Conservation (phyloP, 768 basidiomycete genomes). For the Tricholoma bakamatsutake region DNA sequence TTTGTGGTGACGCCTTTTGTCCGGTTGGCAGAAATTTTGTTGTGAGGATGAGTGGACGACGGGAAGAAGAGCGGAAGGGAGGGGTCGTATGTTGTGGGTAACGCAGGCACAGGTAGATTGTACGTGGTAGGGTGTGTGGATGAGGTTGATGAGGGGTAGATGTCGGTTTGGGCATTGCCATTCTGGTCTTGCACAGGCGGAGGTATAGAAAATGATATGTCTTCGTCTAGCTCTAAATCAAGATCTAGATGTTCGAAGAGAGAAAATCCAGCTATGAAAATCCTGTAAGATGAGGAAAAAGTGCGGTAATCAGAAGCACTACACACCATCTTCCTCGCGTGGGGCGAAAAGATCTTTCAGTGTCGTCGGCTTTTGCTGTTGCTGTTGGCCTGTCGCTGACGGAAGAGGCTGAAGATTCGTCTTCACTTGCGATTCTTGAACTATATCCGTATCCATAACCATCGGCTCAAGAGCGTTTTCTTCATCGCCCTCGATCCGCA, state of each 20-base stretch:
- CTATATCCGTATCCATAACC: slow-evolving; percentile 10
- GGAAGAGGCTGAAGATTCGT: background rate
- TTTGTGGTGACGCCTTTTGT: background rate
- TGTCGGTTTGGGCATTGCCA: slow-evolving; percentile 5
- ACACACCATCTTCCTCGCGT: slow-evolving; percentile 57
- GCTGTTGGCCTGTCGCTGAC: slow-evolving; percentile 2
- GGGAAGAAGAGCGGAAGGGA: slow-evolving; percentile 64
- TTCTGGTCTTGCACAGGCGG: background rate
- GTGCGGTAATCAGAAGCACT: background rate
- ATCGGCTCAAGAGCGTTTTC: slow-evolving; percentile 8
- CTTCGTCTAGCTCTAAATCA: slow-evolving; percentile 66
- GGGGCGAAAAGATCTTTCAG: slow-evolving; percentile 76
- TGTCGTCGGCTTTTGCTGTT: slow-evolving; percentile 21
- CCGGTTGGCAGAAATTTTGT: background rate
- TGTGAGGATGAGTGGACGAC: background rate
- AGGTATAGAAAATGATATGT: slow-evolving; percentile 25
- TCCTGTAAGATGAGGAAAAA: too few relatives aligned
- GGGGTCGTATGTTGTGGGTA: slow-evolving; percentile 27
- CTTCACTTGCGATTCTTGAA: slow-evolving; percentile 8
- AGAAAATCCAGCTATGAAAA: slow-evolving; percentile 59
- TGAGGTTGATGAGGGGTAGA: slow-evolving; percentile 13
- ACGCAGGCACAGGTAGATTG: background rate
- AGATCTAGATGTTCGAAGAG: slow-evolving; percentile 70
- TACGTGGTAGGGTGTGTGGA: slow-evolving; percentile 8
- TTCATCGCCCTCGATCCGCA: slow-evolving; percentile 6